Conservation (phyloP, 495 filamentous ascomycete species). For the Letharia columbiana region DNA sequence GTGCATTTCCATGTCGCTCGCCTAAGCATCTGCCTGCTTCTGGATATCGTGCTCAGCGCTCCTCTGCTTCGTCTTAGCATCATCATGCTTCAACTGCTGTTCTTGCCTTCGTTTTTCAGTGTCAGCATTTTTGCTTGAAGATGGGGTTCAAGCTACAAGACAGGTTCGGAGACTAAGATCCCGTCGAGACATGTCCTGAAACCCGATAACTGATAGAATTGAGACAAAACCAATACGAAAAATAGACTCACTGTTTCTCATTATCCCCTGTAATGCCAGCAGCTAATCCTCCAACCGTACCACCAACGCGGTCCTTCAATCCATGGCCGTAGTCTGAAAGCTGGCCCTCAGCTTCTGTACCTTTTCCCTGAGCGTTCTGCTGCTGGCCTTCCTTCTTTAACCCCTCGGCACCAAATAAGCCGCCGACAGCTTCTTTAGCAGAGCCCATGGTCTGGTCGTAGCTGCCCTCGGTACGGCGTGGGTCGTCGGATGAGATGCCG, state of each 20-base stretch:
- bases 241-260: conserved; percentile 38
- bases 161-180: not conserved
- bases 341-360: conserved; percentile 77
- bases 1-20: not conserved
- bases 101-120: conserved; percentile 24
- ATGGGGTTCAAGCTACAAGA: not conserved
- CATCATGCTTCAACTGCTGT: conserved; percentile 62
- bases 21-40: conserved; percentile 46
- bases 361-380: conserved; percentile 76
- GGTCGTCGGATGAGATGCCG: conserved; percentile 61
- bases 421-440: conserved; percentile 74
- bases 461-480: conserved; percentile 58
- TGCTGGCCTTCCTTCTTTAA: conserved; percentile 63
- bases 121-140: not conserved
- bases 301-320: conserved; percentile 59
- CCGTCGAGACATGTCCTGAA: not conserved
- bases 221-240: not conserved
- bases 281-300: conserved; percentile 58
- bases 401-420: conserved; percentile 61
- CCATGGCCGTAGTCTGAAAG: conserved; percentile 66
- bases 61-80: conserved; percentile 77
- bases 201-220: not conserved
- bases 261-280: conserved; percentile 66
- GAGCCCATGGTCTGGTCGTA: conserved; percentile 86
- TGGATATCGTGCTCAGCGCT: conserved; percentile 76